phyloP scores from a whole-genome alignment of 371 early-diverging fungal species.

The Mucor velutinosus region DNA sequence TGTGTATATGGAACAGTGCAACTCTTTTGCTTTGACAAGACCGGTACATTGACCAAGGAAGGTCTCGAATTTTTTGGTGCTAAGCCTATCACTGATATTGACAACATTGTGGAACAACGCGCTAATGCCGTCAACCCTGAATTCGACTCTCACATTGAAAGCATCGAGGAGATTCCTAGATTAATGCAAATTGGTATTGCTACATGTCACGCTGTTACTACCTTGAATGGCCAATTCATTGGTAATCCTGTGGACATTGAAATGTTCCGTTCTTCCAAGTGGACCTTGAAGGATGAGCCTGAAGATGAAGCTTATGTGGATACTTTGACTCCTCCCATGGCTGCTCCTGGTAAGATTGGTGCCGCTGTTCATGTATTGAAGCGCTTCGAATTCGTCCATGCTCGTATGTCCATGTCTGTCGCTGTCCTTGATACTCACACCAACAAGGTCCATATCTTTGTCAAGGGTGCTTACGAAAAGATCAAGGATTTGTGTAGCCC shows the following conservation, averaged over 20 bases:
- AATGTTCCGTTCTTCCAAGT: constrained; percentile 81
- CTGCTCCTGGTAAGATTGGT: constrained; percentile 15
- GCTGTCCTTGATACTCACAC: constrained; percentile 64
- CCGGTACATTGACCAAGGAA: constrained; percentile 68
- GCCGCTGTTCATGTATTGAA: constrained; percentile 58
- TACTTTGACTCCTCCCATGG: constrained; percentile 37
- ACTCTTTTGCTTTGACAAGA: constrained; percentile 85
- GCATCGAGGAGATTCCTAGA: constrained; percentile 36
- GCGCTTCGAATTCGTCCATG: constrained; percentile 87
- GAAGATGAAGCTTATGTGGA: constrained; percentile 39
- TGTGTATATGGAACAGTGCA: constrained; percentile 57
- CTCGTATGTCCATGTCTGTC: constrained; percentile 86
- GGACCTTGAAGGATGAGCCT: constrained; percentile 33
- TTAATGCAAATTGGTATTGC: constrained; percentile 67
- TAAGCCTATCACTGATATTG: constrained; percentile 29
- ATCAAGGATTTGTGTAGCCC: constrained; percentile 60
- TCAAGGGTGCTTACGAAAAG: constrained; percentile 86
- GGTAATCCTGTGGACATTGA: constrained; percentile 91
- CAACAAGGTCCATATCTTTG: constrained; percentile 65
- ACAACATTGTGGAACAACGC: constrained; percentile 33
- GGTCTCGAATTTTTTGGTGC: constrained; percentile 64
- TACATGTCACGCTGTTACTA: constrained; percentile 82
- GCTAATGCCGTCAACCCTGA: constrained; percentile 10
- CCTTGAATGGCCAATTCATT: constrained; percentile 71
- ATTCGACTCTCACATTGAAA: constrained; percentile 35